Conservation (phyloP, 768 basidiomycete species). For the Russula lepida region DNA sequence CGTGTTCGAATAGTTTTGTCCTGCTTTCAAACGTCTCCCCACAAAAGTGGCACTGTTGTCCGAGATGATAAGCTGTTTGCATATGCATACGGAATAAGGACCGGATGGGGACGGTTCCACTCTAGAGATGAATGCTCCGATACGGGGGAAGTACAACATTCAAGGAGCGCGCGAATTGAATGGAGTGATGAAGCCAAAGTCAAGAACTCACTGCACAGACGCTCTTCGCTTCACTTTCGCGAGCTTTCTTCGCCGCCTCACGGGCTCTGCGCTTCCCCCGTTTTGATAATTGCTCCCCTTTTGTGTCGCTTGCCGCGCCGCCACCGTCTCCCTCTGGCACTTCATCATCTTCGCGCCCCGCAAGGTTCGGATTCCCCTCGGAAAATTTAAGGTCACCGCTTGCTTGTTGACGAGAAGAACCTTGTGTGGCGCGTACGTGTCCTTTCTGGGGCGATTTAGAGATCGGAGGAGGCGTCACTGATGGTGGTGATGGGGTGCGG, state of each 20-base stretch:
- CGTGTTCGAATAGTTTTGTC: conserved; percentile 68
- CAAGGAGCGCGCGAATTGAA: background rate
- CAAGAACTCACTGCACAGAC: conserved; percentile 8
- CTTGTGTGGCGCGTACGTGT: background rate
- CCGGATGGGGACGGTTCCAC: background rate
- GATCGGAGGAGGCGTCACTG: background rate
- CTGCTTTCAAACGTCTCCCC: conserved; percentile 51
- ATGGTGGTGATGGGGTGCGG: conserved; percentile 7
- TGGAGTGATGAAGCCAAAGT: background rate
- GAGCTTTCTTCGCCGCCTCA: conserved; percentile 61
- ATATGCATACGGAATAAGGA: background rate
- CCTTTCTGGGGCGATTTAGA: background rate
- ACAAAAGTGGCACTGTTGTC: conserved; percentile 60
- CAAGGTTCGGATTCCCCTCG: background rate
- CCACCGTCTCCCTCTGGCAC: conserved; percentile 9
- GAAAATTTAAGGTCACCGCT: background rate
- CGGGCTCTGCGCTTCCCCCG: conserved; percentile 72
- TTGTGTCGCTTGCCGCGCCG: conserved; percentile 10
- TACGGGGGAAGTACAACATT: too few relatives aligned
- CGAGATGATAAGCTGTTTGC: background rate
- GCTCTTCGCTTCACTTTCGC: conserved; percentile 12
- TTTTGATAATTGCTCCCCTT: conserved; percentile 51
- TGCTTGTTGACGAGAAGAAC: background rate
- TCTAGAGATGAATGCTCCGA: background rate
- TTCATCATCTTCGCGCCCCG: conserved; percentile 3